These are phyloP conservation scores for Abelmoschus esculentus DNA, from an alignment of 345 rosid genomes.

Conservation along the genomic window DNA sequence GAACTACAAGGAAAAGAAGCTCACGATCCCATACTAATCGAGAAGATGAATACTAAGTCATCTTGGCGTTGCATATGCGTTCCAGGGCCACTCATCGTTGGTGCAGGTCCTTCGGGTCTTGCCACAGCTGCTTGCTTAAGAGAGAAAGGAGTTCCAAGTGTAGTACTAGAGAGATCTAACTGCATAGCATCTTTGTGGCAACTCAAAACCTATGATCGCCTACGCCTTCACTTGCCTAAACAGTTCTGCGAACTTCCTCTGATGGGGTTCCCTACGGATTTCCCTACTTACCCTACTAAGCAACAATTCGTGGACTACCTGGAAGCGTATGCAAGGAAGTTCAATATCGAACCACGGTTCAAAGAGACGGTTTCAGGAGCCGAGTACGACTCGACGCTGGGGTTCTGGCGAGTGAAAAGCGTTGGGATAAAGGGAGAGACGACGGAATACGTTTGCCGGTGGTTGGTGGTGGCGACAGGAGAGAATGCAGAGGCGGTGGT, in stretches of 20 bases:
- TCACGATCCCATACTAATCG: slow-evolving; percentile 51
- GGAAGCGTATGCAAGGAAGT: slow-evolving; percentile 29
- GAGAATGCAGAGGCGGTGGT: slow-evolving; percentile 84
- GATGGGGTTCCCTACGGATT: slow-evolving; percentile 37
- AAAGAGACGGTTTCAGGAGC: slow-evolving; percentile 34
- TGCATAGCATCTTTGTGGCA: slow-evolving; percentile 66
- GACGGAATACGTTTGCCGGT: slow-evolving; percentile 48
- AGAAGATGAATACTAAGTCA: slow-evolving; percentile 18
- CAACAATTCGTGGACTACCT: slow-evolving; percentile 48
- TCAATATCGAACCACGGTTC: slow-evolving; percentile 38
- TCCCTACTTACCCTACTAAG: slow-evolving; percentile 54
- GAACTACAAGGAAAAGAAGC: slow-evolving; percentile 77
- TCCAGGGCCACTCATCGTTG: slow-evolving; percentile 39
- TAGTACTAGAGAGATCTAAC: slow-evolving; percentile 45
- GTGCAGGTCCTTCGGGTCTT: slow-evolving; percentile 62
- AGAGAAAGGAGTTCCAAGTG: slow-evolving; percentile 27
- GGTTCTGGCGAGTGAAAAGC: slow-evolving; percentile 40
- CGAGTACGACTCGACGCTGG: slow-evolving; percentile 22
- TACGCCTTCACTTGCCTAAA: slow-evolving; percentile 60
- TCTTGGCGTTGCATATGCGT: slow-evolving; percentile 16
- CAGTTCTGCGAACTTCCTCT: slow-evolving; percentile 56
- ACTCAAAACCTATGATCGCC: slow-evolving; percentile 51
- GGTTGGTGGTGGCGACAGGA: slow-evolving; percentile 88
- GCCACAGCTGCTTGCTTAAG: slow-evolving; percentile 50
- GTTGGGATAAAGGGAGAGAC: slow-evolving; percentile 19